Conservation (phyloP, 1,284 basidiomycete genomes). For the Malassezia brasiliensis region DNA sequence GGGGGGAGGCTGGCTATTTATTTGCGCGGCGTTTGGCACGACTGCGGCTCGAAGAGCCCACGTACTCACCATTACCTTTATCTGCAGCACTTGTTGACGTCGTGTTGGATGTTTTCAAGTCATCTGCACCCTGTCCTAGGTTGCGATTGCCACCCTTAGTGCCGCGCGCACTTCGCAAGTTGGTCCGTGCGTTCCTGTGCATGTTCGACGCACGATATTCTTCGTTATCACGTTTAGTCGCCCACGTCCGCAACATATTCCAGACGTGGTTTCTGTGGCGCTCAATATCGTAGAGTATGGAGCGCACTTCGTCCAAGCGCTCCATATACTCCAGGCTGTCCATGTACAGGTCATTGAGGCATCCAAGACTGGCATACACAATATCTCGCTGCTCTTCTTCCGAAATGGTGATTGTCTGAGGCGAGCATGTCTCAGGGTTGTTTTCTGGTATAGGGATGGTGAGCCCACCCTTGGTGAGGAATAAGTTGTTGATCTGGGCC, state of each 20-base stretch:
- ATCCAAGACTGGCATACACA: constrained; percentile 38
- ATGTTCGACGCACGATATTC: constrained; percentile 6
- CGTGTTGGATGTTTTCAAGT: background rate
- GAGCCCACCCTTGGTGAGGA: constrained; percentile 40
- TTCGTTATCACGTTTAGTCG: constrained; percentile 10
- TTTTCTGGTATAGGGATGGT: constrained; percentile 18
- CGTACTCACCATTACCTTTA: background rate
- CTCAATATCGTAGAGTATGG: constrained; percentile 12
- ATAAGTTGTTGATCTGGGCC: constrained; percentile 37
- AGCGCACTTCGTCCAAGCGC: constrained; percentile 52
- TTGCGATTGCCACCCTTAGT: too few relatives aligned
- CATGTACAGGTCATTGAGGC: constrained; percentile 49
- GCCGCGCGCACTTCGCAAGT: background rate
- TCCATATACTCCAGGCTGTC: constrained; percentile 54
- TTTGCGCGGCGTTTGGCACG: background rate
- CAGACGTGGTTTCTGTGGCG: constrained; percentile 12
- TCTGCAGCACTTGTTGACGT: background rate
- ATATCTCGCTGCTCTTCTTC: constrained; percentile 38
- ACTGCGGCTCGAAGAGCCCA: background rate
- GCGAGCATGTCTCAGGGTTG: background rate
- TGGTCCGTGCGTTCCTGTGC: background rate
- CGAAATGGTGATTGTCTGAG: constrained; percentile 11
- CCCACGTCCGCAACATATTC: constrained; percentile 14
- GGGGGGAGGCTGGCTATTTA: background rate
- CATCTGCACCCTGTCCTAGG: too few relatives aligned